Evolutionary conservation across 2,329 filamentous ascomycete species (phyloP).

Genomic region (Phialophora verrucosa): DNA sequence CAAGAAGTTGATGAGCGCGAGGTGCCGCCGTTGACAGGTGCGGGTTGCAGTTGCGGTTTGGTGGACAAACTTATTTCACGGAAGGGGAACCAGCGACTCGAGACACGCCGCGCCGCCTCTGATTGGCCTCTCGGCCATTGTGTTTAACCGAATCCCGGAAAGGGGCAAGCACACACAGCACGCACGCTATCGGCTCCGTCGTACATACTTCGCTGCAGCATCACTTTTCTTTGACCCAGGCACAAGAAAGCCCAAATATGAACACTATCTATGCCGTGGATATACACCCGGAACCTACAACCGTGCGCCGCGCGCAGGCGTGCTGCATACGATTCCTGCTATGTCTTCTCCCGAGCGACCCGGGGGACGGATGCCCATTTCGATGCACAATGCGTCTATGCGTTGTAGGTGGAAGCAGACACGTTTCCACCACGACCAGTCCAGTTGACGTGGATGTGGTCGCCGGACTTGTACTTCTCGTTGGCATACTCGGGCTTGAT

Average conservation of each 20-base stretch:
- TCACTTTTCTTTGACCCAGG: slow-evolving; percentile 21
- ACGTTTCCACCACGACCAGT: slow-evolving; percentile 97
- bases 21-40: slow-evolving; percentile 14
- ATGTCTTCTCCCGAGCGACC: background rate
- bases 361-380: background rate
- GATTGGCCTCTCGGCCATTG: slow-evolving; percentile 18
- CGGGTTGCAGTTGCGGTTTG: slow-evolving; percentile 6
- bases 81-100: slow-evolving; percentile 17
- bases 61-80: slow-evolving; percentile 19
- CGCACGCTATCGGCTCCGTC: no score
- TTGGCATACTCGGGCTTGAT: slow-evolving; percentile 81
- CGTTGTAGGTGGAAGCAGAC: slow-evolving; percentile 95
- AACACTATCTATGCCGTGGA: slow-evolving; percentile 24
- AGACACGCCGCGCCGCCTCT: slow-evolving; percentile 13
- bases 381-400: slow-evolving; percentile 61
- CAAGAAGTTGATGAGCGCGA: slow-evolving; percentile 16
- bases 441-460: slow-evolving; percentile 99
- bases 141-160: slow-evolving; percentile 14
- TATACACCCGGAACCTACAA: slow-evolving; percentile 12
- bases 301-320: background rate
- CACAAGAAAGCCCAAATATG: slow-evolving; percentile 17
- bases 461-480: slow-evolving; percentile 79
- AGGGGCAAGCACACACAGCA: background rate
- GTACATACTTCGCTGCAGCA: slow-evolving; percentile 3
- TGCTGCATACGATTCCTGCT: background rate